Conservation (phyloP, 768 basidiomycete genomes). For the Erythrobasidium yunnanense region DNA sequence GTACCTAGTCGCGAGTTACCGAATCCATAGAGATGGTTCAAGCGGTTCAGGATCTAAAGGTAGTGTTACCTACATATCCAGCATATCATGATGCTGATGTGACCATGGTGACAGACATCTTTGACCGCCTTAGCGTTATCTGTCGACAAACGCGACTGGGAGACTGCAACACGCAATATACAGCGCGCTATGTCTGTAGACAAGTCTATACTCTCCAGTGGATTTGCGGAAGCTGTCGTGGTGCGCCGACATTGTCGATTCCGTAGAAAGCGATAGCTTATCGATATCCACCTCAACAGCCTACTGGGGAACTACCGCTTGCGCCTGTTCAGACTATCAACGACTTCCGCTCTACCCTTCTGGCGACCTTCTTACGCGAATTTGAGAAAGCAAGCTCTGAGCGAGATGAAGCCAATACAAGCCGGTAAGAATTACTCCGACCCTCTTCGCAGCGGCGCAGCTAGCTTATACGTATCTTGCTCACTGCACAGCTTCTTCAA, state of each 20-base stretch:
- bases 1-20: conserved; percentile 51
- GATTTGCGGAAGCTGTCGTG: conserved; percentile 76
- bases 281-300: no score
- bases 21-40: conserved; percentile 84
- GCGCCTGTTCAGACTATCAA: conserved; percentile 76
- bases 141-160: conserved; percentile 84
- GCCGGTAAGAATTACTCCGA: conserved; percentile 5
- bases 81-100: conserved; percentile 37
- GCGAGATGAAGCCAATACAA: conserved; percentile 48
- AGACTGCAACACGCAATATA: conserved; percentile 81
- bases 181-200: conserved; percentile 80
- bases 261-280: no score
- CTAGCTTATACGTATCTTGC: conserved; percentile 53
- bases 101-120: conserved; percentile 51
- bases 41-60: conserved; percentile 92
- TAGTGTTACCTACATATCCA: conserved; percentile 39
- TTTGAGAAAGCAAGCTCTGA: conserved; percentile 71
- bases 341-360: conserved; percentile 59
- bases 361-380: conserved; percentile 63
- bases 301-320: conserved; percentile 73
- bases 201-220: conserved; percentile 61
- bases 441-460: no score
- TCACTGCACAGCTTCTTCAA: conserved; percentile 85
- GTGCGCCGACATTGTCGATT: no score
- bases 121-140: conserved; percentile 50